These are phyloP conservation scores for Malus domestica DNA, from an alignment of 306 rosid genomes.

Conservation along the genomic window DNA sequence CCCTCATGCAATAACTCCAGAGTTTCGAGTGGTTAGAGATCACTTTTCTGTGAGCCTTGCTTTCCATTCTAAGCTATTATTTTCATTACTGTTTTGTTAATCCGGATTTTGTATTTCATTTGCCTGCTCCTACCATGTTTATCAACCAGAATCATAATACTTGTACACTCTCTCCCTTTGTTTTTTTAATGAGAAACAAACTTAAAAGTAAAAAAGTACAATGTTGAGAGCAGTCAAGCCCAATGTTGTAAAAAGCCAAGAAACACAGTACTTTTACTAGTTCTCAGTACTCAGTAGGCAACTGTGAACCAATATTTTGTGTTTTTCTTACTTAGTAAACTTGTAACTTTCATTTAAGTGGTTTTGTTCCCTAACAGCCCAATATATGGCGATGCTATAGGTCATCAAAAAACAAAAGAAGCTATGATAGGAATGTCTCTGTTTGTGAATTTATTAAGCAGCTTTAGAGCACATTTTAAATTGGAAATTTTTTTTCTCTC, in stretches of 20 bases:
- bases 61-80: too few species aligned
- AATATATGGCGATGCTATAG: neutral
- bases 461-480: neutral
- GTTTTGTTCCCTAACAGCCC: neutral
- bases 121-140: too few species aligned
- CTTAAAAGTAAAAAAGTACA: neutral
- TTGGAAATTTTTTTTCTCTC: neutral
- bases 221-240: neutral
- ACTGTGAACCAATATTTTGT: too few species aligned
- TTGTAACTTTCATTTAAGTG: neutral
- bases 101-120: too few species aligned
- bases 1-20: too few species aligned
- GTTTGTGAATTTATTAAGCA: neutral
- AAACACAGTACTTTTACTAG: neutral
- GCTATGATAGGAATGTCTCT: neutral
- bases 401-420: neutral
- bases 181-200: neutral
- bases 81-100: too few species aligned
- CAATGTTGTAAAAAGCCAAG: neutral
- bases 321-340: neutral
- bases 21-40: too few species aligned
- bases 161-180: too few species aligned
- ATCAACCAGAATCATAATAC: too few species aligned
- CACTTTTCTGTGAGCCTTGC: too few species aligned
- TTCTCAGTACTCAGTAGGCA: neutral